Base-by-base conservation (phyloP, 2,329 filamentous ascomycete genomes). In the Alternaria conjuncta region DNA sequence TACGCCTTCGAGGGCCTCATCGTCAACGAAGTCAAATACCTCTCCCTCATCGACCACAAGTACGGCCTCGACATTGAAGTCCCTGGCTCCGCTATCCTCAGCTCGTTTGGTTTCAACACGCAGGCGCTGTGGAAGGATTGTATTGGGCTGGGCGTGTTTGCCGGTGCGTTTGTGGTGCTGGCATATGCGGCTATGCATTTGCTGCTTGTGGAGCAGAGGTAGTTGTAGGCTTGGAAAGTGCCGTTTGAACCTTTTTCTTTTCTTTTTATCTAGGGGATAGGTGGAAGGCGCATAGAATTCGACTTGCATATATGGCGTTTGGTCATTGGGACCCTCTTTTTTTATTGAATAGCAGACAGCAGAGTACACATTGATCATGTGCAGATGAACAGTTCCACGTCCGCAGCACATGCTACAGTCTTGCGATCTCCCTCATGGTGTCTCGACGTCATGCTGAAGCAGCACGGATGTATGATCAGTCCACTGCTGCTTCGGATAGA, bases 1-100 rank as follows among this genome's bases (percentile, higher is more conserved):
- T 99, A 97, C 77, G 95, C 91, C 6, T 98, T 98, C 73, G 96
- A 99, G 84, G 92, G 93, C 2, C 87, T 99, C 13, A 97, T 98
- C 67, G 96, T 99, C 72, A 99, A 98, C 76, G 96, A 99, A 82
- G 96, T 97, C 50, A 90, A 93, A 25, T 93, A 93, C 73, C 85
- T 99, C 46, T 95, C 92, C 0, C 87, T 99, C 25, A 88, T 96
- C 45, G 96, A 99, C 79, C 91, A 96, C 80, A 96, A 98, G 81
- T 97, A 97, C 64, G 96, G 96, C 6, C 87, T 99, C 6, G 94
- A 98, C 75, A 99, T 99, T 67, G 95, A 96, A 56, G 94, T 99
- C 0, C 96, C 96, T 0, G 96, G 96, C 32, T 94, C 95, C 1
- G 93, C 94, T 0, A 99, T 99, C 70, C 83, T 99, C 59, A 97